Conservation (phyloP, 164 flowering plant species). For the Aristolochia fimbriata region DNA sequence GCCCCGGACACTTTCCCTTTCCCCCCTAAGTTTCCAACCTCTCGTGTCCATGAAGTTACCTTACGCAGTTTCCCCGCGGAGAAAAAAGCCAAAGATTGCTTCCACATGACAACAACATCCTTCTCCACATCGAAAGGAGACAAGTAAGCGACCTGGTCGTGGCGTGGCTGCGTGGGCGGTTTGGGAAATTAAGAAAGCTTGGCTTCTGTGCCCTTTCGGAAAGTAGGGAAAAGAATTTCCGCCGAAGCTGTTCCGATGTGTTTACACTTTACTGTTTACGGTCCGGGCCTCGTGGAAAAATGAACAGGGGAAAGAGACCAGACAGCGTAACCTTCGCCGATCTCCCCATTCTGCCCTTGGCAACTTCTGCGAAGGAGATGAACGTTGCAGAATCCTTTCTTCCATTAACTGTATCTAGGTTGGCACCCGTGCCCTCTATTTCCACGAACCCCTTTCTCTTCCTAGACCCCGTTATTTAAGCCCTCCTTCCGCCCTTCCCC, state of each 20-base stretch:
- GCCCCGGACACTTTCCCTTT: too few relatives aligned
- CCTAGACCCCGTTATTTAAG: not conserved
- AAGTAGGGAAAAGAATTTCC: not conserved
- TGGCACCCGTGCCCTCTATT: slow-evolving; percentile 1
- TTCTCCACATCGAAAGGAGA: not conserved
- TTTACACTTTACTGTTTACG: not conserved
- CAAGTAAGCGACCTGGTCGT: not conserved
- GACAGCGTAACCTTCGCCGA: not conserved
- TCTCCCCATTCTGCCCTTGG: not conserved
- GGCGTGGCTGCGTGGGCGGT: too few relatives aligned
- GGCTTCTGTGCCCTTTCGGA: too few relatives aligned
- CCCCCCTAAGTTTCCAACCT: too few relatives aligned
- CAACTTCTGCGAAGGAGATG: slow-evolving; percentile 8
- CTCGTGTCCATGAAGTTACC: too few relatives aligned
- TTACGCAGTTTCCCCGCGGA: not conserved
- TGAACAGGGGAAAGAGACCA: not conserved
- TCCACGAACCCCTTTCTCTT: not conserved
- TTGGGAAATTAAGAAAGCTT: not conserved
- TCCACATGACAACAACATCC: not conserved
- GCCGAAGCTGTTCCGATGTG: not conserved
- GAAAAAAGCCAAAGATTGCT: not conserved
- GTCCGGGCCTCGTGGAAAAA: not conserved
- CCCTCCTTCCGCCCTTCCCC: not conserved
- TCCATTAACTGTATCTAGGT: not conserved
- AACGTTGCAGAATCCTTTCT: not conserved